Conservation (phyloP, 1,284 basidiomycete species). For the Rhodotorula sp. region DNA sequence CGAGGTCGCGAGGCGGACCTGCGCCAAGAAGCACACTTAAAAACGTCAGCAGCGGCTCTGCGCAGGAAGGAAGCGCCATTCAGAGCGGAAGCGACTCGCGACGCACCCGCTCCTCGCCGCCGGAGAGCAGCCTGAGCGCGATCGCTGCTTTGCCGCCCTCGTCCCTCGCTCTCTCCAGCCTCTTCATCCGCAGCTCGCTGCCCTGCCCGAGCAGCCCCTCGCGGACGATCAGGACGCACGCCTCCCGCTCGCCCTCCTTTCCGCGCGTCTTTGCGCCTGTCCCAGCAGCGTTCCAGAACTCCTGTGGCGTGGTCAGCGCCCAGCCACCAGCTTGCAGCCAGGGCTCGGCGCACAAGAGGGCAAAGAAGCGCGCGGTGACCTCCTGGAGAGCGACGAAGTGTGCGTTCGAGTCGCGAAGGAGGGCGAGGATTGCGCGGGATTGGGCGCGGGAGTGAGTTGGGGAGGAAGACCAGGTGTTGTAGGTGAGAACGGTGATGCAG, state of each 20-base stretch:
- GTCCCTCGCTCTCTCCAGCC: slow-evolving; percentile 11
- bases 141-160: slow-evolving; percentile 29
- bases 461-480: slow-evolving; percentile 29
- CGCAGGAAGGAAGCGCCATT: neutral
- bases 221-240: slow-evolving; percentile 18
- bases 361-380: slow-evolving; percentile 13
- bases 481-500: slow-evolving; percentile 19
- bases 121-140: neutral
- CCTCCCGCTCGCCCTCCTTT: slow-evolving; percentile 11
- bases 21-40: neutral
- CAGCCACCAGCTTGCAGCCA: neutral
- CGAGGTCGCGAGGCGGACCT: slow-evolving; percentile 34
- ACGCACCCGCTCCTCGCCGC: slow-evolving; percentile 5
- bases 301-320: slow-evolving; percentile 2
- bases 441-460: slow-evolving; percentile 18
- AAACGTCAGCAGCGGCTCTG: too few species aligned
- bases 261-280: slow-evolving; percentile 6
- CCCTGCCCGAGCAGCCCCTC: neutral
- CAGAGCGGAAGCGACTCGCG: too few species aligned
- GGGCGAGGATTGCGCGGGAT: slow-evolving; percentile 12
- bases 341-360: neutral
- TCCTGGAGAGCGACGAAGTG: slow-evolving; percentile 31
- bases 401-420: neutral
- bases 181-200: neutral
- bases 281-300: slow-evolving; percentile 13